Evolutionary conservation across 768 basidiomycete genomes (phyloP).

Genomic region (Hysterangium stoloniferum): DNA sequence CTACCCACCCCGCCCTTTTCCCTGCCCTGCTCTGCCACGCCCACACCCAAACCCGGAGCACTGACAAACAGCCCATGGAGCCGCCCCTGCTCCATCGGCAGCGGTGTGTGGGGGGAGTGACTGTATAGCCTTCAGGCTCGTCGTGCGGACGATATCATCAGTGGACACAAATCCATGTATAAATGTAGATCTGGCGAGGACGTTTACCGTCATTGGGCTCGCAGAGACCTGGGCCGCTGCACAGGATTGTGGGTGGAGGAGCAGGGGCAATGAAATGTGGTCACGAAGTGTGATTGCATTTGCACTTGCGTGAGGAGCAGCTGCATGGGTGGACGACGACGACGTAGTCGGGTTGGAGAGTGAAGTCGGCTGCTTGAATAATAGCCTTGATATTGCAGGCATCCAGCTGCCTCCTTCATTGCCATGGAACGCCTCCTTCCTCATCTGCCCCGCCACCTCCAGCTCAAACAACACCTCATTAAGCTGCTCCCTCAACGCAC

Average conservation of each 20-base stretch:
- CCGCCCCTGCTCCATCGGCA: slow-evolving; percentile 18
- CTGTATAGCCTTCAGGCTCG: not conserved
- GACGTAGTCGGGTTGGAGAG: no score
- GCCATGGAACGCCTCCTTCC: slow-evolving; percentile 49
- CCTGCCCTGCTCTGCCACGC: slow-evolving; percentile 32
- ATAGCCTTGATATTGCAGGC: not conserved
- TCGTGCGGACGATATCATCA: not conserved
- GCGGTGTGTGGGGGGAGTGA: not conserved
- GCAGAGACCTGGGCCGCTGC: slow-evolving; percentile 73
- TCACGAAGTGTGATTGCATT: no score
- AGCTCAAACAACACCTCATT: slow-evolving; percentile 93
- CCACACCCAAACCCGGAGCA: slow-evolving; percentile 43
- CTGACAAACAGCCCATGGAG: slow-evolving; percentile 91
- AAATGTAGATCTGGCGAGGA: slow-evolving; percentile 25
- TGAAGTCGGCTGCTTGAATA: not conserved
- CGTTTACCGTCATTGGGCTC: slow-evolving; percentile 87
- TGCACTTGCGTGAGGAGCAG: slow-evolving; percentile 17
- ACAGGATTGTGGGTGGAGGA: slow-evolving; percentile 18
- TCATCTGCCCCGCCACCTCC: slow-evolving; percentile 57
- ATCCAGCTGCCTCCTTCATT: slow-evolving; percentile 21
- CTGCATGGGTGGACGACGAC: slow-evolving; percentile 15
- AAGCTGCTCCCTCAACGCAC: slow-evolving; percentile 69
- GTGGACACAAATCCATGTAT: not conserved
- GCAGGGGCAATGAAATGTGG: no score
- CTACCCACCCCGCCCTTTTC: no score